A percentile compares a stretch with the other conserved stretches of the same genome.
Evolutionary conservation across 202 grass and related monocot species (phyloP).

Genomic region (Panicum virgatum): DNA sequence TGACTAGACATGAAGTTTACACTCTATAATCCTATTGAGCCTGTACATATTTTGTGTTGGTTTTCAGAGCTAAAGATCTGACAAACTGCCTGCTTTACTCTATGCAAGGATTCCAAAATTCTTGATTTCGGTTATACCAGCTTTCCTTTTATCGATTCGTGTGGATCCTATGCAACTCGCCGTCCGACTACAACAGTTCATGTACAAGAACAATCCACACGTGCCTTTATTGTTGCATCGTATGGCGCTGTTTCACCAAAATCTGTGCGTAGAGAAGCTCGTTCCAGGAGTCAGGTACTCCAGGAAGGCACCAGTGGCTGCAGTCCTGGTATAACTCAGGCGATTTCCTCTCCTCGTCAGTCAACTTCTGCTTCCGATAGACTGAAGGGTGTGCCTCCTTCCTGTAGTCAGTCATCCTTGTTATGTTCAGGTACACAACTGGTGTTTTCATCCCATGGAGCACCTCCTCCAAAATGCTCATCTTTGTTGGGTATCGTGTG

Average conservation of each 20-base stretch:
- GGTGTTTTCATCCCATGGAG: slow-evolving; percentile 75
- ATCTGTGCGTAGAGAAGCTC: slow-evolving; percentile 87
- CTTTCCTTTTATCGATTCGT: slow-evolving; percentile 12
- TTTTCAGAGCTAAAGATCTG: slow-evolving; percentile 32
- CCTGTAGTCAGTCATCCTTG: slow-evolving; percentile 95
- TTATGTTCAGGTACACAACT: slow-evolving; percentile 80
- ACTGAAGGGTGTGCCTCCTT: slow-evolving; percentile 92
- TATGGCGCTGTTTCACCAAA: slow-evolving; percentile 48
- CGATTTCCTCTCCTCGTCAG: slow-evolving; percentile 56
- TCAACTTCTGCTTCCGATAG: slow-evolving; percentile 61
- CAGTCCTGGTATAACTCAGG: slow-evolving; percentile 76
- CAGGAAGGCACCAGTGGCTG: slow-evolving; percentile 99
- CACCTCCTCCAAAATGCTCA: slow-evolving; percentile 66
- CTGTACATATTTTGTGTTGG: slow-evolving; percentile 39
- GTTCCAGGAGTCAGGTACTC: slow-evolving; percentile 94
- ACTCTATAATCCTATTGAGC: slow-evolving; percentile 35
- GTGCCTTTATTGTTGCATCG: slow-evolving; percentile 49
- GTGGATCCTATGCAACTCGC: slow-evolving; percentile 19
- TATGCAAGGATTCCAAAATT: slow-evolving; percentile 45
- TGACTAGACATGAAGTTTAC: slow-evolving; percentile 47
- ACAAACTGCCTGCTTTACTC: slow-evolving; percentile 36
- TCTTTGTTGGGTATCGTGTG: slow-evolving; percentile 67
- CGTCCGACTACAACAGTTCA: slow-evolving; percentile 36
- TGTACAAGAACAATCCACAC: slow-evolving; percentile 42
- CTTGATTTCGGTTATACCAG: slow-evolving; percentile 23